Evolutionary conservation across 2,329 filamentous ascomycete genomes (phyloP).

Genomic region (Aschersonia sp.): DNA sequence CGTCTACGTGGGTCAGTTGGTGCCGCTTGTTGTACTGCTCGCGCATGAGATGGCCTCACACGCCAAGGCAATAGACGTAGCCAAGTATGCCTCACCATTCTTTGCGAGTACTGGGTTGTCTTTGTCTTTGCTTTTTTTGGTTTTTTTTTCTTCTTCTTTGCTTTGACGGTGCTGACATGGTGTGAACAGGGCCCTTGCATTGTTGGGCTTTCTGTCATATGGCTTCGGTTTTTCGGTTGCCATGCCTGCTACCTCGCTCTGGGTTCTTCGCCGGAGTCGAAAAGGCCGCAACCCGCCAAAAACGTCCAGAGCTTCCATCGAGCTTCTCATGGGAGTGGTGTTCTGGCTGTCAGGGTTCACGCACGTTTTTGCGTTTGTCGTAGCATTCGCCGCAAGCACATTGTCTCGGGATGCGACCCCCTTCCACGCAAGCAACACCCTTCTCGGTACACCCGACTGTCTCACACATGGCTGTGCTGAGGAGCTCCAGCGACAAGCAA

Average conservation of each 20-base stretch:
- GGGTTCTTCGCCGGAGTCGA: neutral
- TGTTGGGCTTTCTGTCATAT: neutral
- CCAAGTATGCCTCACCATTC: neutral
- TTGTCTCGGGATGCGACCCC: neutral
- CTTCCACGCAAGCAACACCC: slow-evolving; percentile 3
- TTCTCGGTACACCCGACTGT: slow-evolving; percentile 2
- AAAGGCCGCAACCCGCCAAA: neutral
- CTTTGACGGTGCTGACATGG: no score
- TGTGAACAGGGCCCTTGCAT: neutral
- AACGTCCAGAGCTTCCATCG: neutral
- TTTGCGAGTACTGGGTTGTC: no score
- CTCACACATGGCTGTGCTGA: neutral
- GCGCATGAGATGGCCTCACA: neutral
- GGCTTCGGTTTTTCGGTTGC: slow-evolving; percentile 3
- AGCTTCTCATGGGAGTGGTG: neutral
- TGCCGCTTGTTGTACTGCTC: slow-evolving; percentile 1
- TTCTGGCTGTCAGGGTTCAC: slow-evolving; percentile 1
- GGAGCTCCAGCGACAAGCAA: slow-evolving; percentile 1
- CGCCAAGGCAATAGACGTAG: neutral
- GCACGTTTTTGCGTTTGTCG: slow-evolving; percentile 4
- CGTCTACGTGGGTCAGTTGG: slow-evolving; percentile 5
- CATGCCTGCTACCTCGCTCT: slow-evolving; percentile 2
- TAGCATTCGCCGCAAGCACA: slow-evolving; percentile 3
- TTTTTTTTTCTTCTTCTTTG: neutral
- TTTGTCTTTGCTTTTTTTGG: neutral